Evolutionary conservation across 805 yeast genomes (phyloP), one percentile per base, ranked within the genome.

Genomic region (Candida nemodendra): DNA sequence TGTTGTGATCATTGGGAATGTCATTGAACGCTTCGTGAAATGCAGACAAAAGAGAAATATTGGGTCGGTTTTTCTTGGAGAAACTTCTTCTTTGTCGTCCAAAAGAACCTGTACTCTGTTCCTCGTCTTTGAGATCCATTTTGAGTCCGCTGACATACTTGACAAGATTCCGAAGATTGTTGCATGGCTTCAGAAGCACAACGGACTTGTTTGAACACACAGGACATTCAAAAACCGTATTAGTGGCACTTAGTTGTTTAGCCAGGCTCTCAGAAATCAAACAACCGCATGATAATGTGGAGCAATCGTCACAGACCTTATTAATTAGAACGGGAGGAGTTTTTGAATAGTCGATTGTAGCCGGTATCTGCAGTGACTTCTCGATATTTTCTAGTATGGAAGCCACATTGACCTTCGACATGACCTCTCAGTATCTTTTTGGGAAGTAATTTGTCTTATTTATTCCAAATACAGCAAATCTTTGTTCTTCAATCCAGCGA

Each of bases 261-360:
- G 56, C 61, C 4, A 68, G 42, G 4, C 36, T 36, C 24, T 62
- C 64, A 1, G 72, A 64, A 4, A 69, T 50, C 2, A 69, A 34
- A 46, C 72, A 67, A 1, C 74, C 75, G 46, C 75, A 70, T 1
- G 65, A 45, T 3, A 68, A 44, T 21, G 64, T 54, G 2, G 61
- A 53, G 23, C 54, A 47, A 35, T 65, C 69, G n/a, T 42, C 38
- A 11, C 53, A 51, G 2, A 56, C 36, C 6, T 39, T 45, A 7
- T 38, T 41, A 5, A 60, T 36, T 2, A 56, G 36, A 1, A 33
- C 18, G 0, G 59, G 56, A 3, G 57, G 54, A 8, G 38, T 3
- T 25, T 43, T 48, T 0, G 58, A 44, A 25, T 49, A 45, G 34
- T 56, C 58, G 1, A 55, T 42, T 12, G 49, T 47, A 2, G 49